These are phyloP conservation scores for Vanilla planifolia DNA, from an alignment of 106 monocot genomes.

Conservation along the genomic window DNA sequence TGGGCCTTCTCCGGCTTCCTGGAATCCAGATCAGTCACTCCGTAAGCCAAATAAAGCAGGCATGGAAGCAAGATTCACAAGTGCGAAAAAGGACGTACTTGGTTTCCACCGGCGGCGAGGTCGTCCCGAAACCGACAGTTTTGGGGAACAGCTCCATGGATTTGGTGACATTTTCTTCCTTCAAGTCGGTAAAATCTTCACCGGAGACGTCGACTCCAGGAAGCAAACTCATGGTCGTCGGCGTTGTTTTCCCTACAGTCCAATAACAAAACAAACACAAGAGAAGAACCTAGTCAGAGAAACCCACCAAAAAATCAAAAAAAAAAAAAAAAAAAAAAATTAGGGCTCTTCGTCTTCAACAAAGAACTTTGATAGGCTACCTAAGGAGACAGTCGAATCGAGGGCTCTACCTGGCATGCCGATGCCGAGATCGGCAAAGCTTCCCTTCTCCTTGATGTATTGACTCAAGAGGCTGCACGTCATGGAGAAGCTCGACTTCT, in stretches of 20 bases:
- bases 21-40: not conserved
- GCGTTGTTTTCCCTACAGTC: slow-evolving; percentile 20
- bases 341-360: no score
- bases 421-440: slow-evolving; percentile 52
- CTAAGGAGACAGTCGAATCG: not conserved
- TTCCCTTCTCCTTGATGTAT: slow-evolving; percentile 67
- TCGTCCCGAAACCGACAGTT: slow-evolving; percentile 27
- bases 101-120: slow-evolving; percentile 4
- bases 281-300: no score
- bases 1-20: slow-evolving; percentile 12
- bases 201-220: slow-evolving; percentile 23
- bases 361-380: no score
- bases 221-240: slow-evolving; percentile 51
- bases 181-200: not conserved
- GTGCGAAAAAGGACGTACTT: not conserved
- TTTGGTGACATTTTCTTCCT: slow-evolving; percentile 5
- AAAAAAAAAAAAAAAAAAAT: no score
- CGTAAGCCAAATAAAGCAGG: not conserved
- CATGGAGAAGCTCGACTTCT: slow-evolving; percentile 44
- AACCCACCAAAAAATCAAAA: no score
- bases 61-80: not conserved
- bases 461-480: slow-evolving; percentile 66
- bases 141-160: slow-evolving; percentile 46
- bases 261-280: not conserved
- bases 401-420: slow-evolving; percentile 10